These are phyloP conservation scores for Ustilago esculenta DNA, from an alignment of 1,284 basidiomycete genomes.

Conservation along the genomic window DNA sequence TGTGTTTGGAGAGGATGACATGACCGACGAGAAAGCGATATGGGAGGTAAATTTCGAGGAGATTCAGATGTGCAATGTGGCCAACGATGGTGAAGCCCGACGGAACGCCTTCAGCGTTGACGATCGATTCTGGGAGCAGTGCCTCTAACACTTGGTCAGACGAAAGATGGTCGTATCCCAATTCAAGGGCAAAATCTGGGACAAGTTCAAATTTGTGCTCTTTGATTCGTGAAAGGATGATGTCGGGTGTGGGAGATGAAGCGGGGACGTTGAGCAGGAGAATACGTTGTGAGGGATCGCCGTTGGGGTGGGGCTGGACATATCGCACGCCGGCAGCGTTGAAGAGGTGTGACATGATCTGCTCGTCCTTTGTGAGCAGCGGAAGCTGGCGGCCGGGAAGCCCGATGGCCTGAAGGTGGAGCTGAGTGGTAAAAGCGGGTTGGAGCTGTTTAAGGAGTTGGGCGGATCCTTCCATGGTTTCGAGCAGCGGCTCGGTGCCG, in stretches of 20 bases:
- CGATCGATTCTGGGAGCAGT: conserved; percentile 28
- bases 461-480: conserved; percentile 13
- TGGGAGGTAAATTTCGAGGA: conserved; percentile 87
- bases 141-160: conserved; percentile 45
- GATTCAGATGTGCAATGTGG: conserved; percentile 90
- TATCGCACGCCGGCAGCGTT: conserved; percentile 35
- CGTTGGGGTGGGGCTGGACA: conserved; percentile 38
- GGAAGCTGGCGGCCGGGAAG: conserved; percentile 29
- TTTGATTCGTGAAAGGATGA: conserved; percentile 4
- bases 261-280: conserved; percentile 38
- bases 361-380: conserved; percentile 23
- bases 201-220: conserved; percentile 18
- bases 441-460: conserved; percentile 33
- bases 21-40: conserved; percentile 91
- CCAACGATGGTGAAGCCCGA: conserved; percentile 88
- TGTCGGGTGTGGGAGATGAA: conserved; percentile 15
- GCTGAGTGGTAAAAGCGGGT: conserved; percentile 16
- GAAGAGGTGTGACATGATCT: conserved; percentile 32
- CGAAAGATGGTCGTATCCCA: conserved; percentile 34
- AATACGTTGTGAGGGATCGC: conserved; percentile 27
- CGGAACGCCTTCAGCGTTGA: conserved; percentile 76
- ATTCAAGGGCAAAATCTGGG: neutral
- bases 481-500: conserved; percentile 22
- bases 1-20: conserved; percentile 73
- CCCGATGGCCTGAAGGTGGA: conserved; percentile 32